Conservation (phyloP, 2,329 filamentous ascomycete species). For the Penicillium sp. region DNA sequence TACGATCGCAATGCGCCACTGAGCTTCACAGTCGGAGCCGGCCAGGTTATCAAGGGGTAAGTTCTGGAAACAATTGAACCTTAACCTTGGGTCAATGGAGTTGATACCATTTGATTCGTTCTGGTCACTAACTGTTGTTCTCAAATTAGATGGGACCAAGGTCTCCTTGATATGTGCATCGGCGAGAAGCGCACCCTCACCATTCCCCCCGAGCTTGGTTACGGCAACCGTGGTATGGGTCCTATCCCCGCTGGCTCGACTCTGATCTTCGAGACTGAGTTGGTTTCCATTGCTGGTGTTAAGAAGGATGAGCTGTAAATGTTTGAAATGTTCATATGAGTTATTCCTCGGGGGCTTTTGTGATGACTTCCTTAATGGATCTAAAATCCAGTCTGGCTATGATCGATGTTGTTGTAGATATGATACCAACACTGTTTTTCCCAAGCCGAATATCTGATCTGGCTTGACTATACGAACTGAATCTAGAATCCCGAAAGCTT, state of each 20-base stretch:
- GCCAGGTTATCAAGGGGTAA: slow-evolving; percentile 86
- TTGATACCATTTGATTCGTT: too few species aligned
- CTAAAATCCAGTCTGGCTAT: neutral
- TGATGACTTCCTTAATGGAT: neutral
- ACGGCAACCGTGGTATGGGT: slow-evolving; percentile 73
- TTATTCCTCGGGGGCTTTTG: neutral
- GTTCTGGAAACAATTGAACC: slow-evolving; percentile 29
- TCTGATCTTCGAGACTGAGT: slow-evolving; percentile 88
- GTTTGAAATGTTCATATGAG: neutral
- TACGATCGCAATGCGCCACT: slow-evolving; percentile 78
- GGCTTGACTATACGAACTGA: neutral
- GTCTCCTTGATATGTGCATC: slow-evolving; percentile 89
- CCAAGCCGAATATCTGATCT: neutral
- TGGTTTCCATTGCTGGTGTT: slow-evolving; percentile 80
- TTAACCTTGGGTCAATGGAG: neutral
- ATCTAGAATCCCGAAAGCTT: neutral
- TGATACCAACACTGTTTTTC: neutral
- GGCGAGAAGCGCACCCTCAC: slow-evolving; percentile 89
- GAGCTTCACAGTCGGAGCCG: slow-evolving; percentile 73
- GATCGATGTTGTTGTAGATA: neutral
- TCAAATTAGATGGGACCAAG: slow-evolving; percentile 74
- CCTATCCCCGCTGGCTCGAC: slow-evolving; percentile 83
- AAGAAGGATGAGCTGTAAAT: slow-evolving; percentile 47
- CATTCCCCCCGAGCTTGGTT: slow-evolving; percentile 83
- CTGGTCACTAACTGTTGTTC: too few species aligned